Percentiles rank a stretch among this genome's conserved stretches.
phyloP scores from a whole-genome alignment of 805 yeast species.

The Candida montana region DNA sequence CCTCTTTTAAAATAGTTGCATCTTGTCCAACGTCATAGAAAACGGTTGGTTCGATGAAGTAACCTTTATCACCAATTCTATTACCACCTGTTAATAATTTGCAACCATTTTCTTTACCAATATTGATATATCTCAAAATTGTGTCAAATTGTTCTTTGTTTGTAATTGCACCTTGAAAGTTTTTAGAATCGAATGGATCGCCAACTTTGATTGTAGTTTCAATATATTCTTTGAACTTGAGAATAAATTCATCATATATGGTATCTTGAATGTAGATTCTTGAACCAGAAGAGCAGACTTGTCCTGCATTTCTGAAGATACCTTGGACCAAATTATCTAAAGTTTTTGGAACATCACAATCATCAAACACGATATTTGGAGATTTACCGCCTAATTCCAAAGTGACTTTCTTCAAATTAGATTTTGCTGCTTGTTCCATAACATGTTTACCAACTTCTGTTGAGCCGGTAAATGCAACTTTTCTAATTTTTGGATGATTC shows the following conservation, averaged over 20 bases:
- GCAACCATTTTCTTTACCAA: conserved; percentile 66
- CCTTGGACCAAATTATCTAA: conserved; percentile 50
- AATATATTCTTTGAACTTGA: conserved; percentile 51
- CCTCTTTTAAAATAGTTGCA: conserved; percentile 62
- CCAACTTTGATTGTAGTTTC: conserved; percentile 58
- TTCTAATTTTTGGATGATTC: conserved; percentile 62
- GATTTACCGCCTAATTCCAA: conserved; percentile 82
- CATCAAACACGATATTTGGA: conserved; percentile 68
- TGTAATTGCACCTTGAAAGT: conserved; percentile 75
- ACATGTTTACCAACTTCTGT: conserved; percentile 69
- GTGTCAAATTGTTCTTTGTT: conserved; percentile 64
- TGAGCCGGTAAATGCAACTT: conserved; percentile 78
- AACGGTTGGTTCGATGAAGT: conserved; percentile 66
- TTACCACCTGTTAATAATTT: conserved; percentile 67
- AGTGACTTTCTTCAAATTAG: conserved; percentile 71
- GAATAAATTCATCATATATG: conserved; percentile 56
- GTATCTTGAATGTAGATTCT: conserved; percentile 72
- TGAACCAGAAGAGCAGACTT: conserved; percentile 78
- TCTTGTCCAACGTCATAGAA: conserved; percentile 61
- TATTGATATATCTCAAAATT: conserved; percentile 58
- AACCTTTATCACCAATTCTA: conserved; percentile 59
- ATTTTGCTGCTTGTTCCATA: conserved; percentile 61
- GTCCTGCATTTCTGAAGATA: conserved; percentile 77
- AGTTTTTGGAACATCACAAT: conserved; percentile 50
- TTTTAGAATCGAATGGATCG: conserved; percentile 61